A percentile compares a stretch with the other conserved stretches of the same genome.
Conservation (phyloP, 2,329 filamentous ascomycete genomes). For the Alternaria ventricosa region DNA sequence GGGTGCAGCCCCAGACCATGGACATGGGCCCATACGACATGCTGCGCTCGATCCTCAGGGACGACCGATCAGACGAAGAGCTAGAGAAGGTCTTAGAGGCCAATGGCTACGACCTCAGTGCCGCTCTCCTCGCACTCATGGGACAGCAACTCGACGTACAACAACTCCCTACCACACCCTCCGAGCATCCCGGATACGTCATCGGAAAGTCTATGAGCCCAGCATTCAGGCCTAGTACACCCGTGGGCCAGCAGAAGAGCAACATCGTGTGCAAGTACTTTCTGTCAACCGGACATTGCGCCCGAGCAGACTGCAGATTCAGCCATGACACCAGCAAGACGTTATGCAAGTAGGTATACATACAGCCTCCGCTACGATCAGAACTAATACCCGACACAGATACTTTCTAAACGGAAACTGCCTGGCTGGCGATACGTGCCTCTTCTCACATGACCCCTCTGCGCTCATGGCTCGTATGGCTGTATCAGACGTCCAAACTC, state of each 20-base stretch:
- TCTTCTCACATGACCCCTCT: constrained; percentile 95
- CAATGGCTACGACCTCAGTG: constrained; percentile 91
- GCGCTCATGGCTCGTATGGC: constrained; percentile 82
- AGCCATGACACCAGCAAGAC: constrained; percentile 96
- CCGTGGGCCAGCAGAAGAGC: constrained; percentile 77
- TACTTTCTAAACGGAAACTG: constrained; percentile 98
- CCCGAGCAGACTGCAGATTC: constrained; percentile 94
- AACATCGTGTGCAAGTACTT: constrained; percentile 97
- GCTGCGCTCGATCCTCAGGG: constrained; percentile 90
- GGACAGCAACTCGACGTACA: constrained; percentile 67
- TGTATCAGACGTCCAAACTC: constrained; percentile 71
- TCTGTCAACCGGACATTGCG: constrained; percentile 91
- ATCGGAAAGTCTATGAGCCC: constrained; percentile 90
- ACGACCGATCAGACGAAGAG: constrained; percentile 88
- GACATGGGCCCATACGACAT: constrained; percentile 99
- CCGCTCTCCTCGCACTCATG: constrained; percentile 89
- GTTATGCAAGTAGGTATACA: constrained; percentile 86
- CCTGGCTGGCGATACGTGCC: constrained; percentile 89
- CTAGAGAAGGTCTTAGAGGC: constrained; percentile 88
- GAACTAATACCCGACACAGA: constrained; percentile 53
- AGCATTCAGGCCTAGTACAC: constrained; percentile 74
- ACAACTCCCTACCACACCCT: constrained; percentile 55
- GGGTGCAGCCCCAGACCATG: constrained; percentile 68
- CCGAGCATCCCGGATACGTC: constrained; percentile 70
- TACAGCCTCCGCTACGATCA: background rate